Conservation (phyloP, 2,329 filamentous ascomycete genomes). For the Colletotrichum plurivorum region DNA sequence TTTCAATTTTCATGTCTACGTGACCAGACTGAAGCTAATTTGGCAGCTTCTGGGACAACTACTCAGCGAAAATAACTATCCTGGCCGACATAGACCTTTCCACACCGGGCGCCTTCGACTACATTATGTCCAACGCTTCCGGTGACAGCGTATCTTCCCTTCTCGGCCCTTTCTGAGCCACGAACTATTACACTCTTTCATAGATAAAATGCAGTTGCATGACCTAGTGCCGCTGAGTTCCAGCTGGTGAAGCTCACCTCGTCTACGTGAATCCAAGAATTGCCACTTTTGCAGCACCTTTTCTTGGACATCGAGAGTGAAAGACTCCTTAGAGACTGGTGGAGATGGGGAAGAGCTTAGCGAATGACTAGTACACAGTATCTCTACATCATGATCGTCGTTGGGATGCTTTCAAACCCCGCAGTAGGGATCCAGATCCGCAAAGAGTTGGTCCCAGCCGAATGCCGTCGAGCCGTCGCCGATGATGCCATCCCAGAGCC, state of each 20-base stretch:
- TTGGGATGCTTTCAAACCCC: slow-evolving; percentile 10
- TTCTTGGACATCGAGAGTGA: slow-evolving; percentile 55
- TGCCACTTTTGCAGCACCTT: slow-evolving; percentile 46
- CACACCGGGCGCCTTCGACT: slow-evolving; percentile 11
- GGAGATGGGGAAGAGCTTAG: slow-evolving; percentile 41
- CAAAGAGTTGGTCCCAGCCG: slow-evolving; percentile 44
- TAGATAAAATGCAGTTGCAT: no score
- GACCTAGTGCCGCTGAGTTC: no score
- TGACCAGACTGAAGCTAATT: neutral
- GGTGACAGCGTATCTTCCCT: neutral
- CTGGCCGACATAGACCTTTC: slow-evolving; percentile 3
- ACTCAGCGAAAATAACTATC: neutral
- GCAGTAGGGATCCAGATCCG: slow-evolving; percentile 44
- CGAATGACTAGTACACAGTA: no score
- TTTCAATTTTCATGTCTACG: neutral
- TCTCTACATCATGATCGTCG: no score
- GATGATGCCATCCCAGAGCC: slow-evolving; percentile 43
- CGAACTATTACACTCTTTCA: no score
- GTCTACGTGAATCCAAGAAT: neutral
- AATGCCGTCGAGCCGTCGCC: slow-evolving; percentile 36
- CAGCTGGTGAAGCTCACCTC: neutral
- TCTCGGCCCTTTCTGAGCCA: neutral
- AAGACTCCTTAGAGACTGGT: slow-evolving; percentile 54
- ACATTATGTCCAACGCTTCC: slow-evolving; percentile 13
- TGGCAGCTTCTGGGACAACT: neutral